A percentile compares a stretch with the other conserved stretches of the same genome.
These are phyloP conservation scores for Akanthomyces muscarius DNA, from an alignment of 2,329 filamentous ascomycete species.

Conservation along the genomic window DNA sequence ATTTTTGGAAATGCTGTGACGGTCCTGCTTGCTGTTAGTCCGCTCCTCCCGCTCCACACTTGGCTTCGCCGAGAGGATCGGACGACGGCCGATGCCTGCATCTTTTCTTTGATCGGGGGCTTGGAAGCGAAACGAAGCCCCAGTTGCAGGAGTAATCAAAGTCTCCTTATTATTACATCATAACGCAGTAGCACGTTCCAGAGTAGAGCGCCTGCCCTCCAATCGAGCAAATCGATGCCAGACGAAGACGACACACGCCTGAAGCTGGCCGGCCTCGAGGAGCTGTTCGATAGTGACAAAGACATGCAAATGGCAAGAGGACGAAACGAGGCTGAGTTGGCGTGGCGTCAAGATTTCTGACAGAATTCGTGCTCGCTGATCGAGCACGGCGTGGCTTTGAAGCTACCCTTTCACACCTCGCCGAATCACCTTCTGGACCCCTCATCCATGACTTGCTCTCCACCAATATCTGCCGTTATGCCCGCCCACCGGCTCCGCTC, in stretches of 20 bases:
- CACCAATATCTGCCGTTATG: background rate
- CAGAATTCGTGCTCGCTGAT: background rate
- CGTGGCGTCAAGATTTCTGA: background rate
- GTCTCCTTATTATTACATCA: background rate
- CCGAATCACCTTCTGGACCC: background rate
- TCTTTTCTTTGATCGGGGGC: background rate
- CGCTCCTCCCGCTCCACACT: background rate
- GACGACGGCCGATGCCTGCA: background rate
- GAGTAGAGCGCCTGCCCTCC: background rate
- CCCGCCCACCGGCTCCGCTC: background rate
- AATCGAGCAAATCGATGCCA: background rate
- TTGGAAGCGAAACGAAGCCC: background rate
- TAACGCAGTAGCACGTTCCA: slow-evolving; percentile 1
- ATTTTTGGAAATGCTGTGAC: too few relatives aligned
- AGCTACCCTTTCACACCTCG: background rate
- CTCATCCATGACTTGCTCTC: background rate
- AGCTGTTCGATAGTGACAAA: too few relatives aligned
- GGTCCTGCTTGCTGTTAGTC: background rate
- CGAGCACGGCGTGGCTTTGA: background rate
- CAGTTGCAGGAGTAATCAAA: background rate
- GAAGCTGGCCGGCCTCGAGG: background rate
- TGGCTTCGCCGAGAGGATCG: background rate
- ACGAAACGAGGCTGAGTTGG: background rate
- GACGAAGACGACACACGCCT: too few relatives aligned
- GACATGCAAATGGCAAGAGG: too few relatives aligned